Evolutionary conservation across 129 eudicot species (phyloP), one percentile per base, ranked within the genome.

Genomic region (Mikania micrantha): DNA sequence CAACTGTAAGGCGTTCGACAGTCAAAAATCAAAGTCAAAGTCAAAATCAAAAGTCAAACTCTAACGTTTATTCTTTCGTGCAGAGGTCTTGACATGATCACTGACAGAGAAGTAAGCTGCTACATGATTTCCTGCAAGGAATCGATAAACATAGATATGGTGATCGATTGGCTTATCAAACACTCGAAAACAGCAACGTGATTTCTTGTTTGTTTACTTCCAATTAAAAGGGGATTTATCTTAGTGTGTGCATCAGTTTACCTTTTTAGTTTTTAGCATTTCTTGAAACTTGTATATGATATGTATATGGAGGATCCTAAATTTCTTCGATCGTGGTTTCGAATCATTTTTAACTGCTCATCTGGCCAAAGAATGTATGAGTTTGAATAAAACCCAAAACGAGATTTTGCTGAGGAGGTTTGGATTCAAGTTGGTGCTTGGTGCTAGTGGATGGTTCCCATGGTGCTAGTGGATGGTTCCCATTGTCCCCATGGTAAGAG

Each of bases 121-220:
- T 91, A 83, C 72, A 91, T 91, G 94, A 91, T 91, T 63, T 91
- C 94, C 11, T 88, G 97, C 87, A 91, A 91, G 85, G 87, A 91
- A n/a, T 83, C 90, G 3, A 69, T 78, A 28, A 91, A 91, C 94
- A 88, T 91, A 19, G 98, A 88, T 71, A 68, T 64, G 24, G 96
- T 88, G 77, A 81, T 91, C 16, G 85, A 88, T 68, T 91, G 98
- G 98, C 98, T 91, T 48, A 82, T 91, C 35, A 85, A 88, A 73
- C 98, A 85, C 74, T 88, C 98, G 1, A 91, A 80, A 77, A 74
- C 80, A 9, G 95, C 86, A 32, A 84, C 79, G 59, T 90, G 76
- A 84, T 28, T 58, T 11, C 39, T 11, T 35, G 24, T 22, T 32
- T 52, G 70, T 52, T 64, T 28, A 36, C 11, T 62, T 54, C 5